A percentile compares a stretch with the other conserved stretches of the same genome.
These are phyloP conservation scores for Fusarium mangiferae DNA, from an alignment of 2,329 filamentous ascomycete genomes.

Conservation along the genomic window DNA sequence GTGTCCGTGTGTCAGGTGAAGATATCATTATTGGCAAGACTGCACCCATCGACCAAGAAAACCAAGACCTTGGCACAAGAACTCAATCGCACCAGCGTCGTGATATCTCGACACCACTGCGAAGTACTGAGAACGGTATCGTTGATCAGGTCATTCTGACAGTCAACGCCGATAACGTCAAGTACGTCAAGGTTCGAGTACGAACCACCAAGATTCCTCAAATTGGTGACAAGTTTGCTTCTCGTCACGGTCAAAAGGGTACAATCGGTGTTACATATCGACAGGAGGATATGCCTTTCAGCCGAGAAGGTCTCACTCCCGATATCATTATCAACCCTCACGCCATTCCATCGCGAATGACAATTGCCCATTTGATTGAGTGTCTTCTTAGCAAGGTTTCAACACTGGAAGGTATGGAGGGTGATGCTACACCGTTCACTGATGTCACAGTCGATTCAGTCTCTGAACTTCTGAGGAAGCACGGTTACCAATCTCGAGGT, in stretches of 20 bases:
- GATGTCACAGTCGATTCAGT: conserved; percentile 96
- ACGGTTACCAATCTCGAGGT: conserved; percentile 95
- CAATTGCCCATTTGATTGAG: conserved; percentile 99
- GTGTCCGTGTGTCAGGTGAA: conserved; percentile 93
- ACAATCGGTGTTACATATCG: conserved; percentile 99
- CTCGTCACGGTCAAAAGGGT: conserved; percentile 98
- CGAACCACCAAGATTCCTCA: conserved; percentile 98
- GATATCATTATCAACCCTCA: conserved; percentile 99
- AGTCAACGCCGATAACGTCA: conserved; percentile 92
- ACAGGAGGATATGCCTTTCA: conserved; percentile 99
- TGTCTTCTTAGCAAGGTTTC: conserved; percentile 97
- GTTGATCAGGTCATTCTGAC: conserved; percentile 93
- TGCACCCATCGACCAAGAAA: conserved; percentile 90
- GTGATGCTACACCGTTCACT: conserved; percentile 97
- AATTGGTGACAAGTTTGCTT: conserved; percentile 99
- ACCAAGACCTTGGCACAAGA: conserved; percentile 91
- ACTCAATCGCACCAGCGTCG: conserved; percentile 91
- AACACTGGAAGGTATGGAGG: conserved; percentile 91
- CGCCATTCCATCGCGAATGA: conserved; percentile 99
- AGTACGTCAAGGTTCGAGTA: conserved; percentile 97
- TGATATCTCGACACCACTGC: conserved; percentile 92
- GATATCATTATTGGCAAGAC: conserved; percentile 99
- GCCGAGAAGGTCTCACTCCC: conserved; percentile 86
- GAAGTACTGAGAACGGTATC: conserved; percentile 97
- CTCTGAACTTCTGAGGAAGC: conserved; percentile 83